Conservation (phyloP, 75 land plant species). For the Cunninghamia lanceolata region DNA sequence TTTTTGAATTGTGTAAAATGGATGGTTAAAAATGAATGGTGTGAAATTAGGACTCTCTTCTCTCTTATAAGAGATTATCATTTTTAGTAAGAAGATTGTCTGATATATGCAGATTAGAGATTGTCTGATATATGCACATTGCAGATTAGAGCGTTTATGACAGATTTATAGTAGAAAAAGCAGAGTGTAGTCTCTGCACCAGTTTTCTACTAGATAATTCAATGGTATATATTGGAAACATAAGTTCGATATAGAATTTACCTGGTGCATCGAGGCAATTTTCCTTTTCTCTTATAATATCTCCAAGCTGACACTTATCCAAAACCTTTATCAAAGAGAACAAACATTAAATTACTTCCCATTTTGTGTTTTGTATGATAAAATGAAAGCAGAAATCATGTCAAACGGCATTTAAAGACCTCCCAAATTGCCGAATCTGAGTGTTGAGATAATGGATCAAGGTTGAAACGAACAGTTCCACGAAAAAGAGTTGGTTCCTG, state of each 20-base stretch:
- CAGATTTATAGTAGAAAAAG: too few relatives aligned
- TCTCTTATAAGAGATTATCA: too few relatives aligned
- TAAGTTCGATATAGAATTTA: background rate
- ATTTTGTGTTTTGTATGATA: background rate
- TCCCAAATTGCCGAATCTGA: slow-evolving; percentile 49
- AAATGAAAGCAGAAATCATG: background rate
- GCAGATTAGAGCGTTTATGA: too few relatives aligned
- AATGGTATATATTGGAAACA: background rate
- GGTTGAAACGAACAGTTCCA: slow-evolving; percentile 45
- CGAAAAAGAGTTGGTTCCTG: slow-evolving; percentile 54
- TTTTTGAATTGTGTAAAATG: too few relatives aligned
- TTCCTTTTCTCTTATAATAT: slow-evolving; percentile 24
- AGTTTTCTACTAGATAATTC: background rate
- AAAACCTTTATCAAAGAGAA: slow-evolving; percentile 21
- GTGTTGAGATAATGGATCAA: slow-evolving; percentile 37
- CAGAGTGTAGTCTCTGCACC: too few relatives aligned
- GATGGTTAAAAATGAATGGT: too few relatives aligned
- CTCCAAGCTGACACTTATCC: slow-evolving; percentile 45
- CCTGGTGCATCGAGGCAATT: slow-evolving; percentile 16
- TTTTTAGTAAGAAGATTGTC: too few relatives aligned
- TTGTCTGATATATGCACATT: too few relatives aligned
- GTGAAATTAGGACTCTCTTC: too few relatives aligned
- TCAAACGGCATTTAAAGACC: slow-evolving; percentile 13
- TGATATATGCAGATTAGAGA: too few relatives aligned
- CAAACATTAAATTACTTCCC: background rate